phyloP scores from a whole-genome alignment of 331 rosid genomes.

The Rosa hybrid region DNA sequence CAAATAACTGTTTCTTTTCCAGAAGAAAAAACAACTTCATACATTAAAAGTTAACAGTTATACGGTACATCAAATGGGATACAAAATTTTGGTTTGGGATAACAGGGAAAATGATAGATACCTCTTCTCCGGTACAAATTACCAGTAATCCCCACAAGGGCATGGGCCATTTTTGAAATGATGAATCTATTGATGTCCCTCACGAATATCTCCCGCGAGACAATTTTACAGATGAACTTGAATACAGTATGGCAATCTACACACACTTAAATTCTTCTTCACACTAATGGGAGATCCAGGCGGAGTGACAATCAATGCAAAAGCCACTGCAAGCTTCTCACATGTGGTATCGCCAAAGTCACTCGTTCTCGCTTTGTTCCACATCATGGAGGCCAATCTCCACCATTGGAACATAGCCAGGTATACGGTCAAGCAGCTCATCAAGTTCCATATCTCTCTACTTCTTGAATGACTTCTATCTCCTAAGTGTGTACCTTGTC shows the following conservation, averaged over 20 bases:
- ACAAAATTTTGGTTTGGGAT: conserved; percentile 2
- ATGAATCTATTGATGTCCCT: conserved; percentile 86
- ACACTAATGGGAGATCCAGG: conserved; percentile 72
- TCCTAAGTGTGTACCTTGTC: conserved; percentile 69
- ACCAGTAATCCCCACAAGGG: conserved; percentile 93
- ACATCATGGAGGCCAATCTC: conserved; percentile 84
- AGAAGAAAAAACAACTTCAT: background rate
- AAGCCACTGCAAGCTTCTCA: conserved; percentile 57
- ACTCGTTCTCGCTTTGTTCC: conserved; percentile 60
- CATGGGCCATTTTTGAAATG: conserved; percentile 84
- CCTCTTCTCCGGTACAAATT: conserved; percentile 11
- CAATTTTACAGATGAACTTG: conserved; percentile 62
- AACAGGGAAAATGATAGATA: background rate
- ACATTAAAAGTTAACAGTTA: background rate
- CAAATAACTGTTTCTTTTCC: background rate
- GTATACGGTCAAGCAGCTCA: conserved; percentile 55
- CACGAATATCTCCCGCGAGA: conserved; percentile 66
- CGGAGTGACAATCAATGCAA: conserved; percentile 71
- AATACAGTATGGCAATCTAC: conserved; percentile 78
- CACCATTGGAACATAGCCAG: conserved; percentile 70
- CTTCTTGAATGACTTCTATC: conserved; percentile 73
- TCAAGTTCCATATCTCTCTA: conserved; percentile 71
- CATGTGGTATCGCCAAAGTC: conserved; percentile 43
- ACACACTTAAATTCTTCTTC: conserved; percentile 86
- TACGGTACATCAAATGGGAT: background rate